A percentile compares a stretch with the other conserved stretches of the same genome.
Conservation (phyloP, 805 yeast species). For the Ogataea nitratoaversa region DNA sequence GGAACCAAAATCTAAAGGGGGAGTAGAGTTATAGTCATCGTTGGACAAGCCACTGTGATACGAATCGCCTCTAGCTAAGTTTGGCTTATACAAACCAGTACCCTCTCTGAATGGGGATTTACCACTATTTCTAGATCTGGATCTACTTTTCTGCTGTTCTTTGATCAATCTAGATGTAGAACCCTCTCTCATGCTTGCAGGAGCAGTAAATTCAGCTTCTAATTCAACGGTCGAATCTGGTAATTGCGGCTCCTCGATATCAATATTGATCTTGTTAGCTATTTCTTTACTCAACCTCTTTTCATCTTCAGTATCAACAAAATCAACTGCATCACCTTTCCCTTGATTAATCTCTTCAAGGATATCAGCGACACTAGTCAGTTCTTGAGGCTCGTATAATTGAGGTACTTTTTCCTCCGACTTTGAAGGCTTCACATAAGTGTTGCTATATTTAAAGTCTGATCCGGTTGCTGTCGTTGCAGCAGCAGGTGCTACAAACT, state of each 20-base stretch:
- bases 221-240: constrained; percentile 35
- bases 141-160: constrained; percentile 15
- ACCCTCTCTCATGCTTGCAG: constrained; percentile 44
- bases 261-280: constrained; percentile 6
- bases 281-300: constrained; percentile 7
- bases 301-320: constrained; percentile 5
- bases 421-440: constrained; percentile 6
- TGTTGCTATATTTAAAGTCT: constrained; percentile 14
- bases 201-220: constrained; percentile 37
- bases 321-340: constrained; percentile 12
- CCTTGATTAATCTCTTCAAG: constrained; percentile 31
- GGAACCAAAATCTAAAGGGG: constrained; percentile 32
- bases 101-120: constrained; percentile 26
- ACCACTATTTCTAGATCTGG: constrained; percentile 16
- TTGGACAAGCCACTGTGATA: constrained; percentile 55
- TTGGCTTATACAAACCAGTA: constrained; percentile 43
- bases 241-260: constrained; percentile 18
- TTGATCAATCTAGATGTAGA: constrained; percentile 28
- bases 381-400: constrained; percentile 22
- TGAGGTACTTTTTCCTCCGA: constrained; percentile 10
- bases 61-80: constrained; percentile 74
- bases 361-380: constrained; percentile 29
- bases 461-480: constrained; percentile 19
- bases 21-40: constrained; percentile 32
- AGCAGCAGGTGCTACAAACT: constrained; percentile 34